A percentile compares a stretch with the other conserved stretches of the same genome.
Conservation (phyloP, 495 filamentous ascomycete species). For the Lophiotrema nucula region DNA sequence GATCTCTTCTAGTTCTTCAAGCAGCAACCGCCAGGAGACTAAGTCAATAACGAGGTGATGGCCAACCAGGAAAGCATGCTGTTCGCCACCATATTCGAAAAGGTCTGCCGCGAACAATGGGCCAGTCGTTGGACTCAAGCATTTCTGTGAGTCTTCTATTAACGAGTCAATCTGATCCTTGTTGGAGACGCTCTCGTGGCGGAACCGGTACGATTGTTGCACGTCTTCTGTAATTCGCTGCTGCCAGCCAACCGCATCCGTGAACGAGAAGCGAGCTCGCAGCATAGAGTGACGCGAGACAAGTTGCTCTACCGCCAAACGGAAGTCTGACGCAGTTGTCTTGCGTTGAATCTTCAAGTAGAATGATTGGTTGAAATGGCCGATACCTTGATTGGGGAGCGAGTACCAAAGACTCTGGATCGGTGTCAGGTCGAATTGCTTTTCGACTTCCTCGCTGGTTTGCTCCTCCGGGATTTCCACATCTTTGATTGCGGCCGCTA, state of each 20-base stretch:
- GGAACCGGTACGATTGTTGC: slow-evolving; percentile 21
- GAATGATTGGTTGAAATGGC: slow-evolving; percentile 36
- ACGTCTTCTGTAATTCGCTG: slow-evolving; percentile 33
- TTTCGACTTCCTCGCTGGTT: slow-evolving; percentile 15
- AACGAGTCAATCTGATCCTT: slow-evolving; percentile 5
- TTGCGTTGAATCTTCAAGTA: slow-evolving; percentile 20
- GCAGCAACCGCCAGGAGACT: slow-evolving; percentile 33
- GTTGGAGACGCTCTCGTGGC: neutral
- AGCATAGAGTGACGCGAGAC: slow-evolving; percentile 35
- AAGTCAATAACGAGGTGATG: slow-evolving; percentile 36
- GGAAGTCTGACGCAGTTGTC: slow-evolving; percentile 5
- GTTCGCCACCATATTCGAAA: slow-evolving; percentile 16
- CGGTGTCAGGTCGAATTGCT: slow-evolving; percentile 28
- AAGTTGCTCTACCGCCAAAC: slow-evolving; percentile 20
- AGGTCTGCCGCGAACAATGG: slow-evolving; percentile 33
- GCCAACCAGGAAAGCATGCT: slow-evolving; percentile 24
- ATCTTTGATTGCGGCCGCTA: slow-evolving; percentile 6
- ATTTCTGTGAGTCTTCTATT: slow-evolving; percentile 28
- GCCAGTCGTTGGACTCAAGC: slow-evolving; percentile 18
- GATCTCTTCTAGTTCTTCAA: slow-evolving; percentile 35
- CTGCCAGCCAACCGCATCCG: slow-evolving; percentile 17
- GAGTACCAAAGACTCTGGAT: slow-evolving; percentile 33
- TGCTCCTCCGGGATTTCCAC: neutral
- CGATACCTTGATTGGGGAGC: slow-evolving; percentile 24
- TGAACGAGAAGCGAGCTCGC: slow-evolving; percentile 27